Evolutionary conservation across 257 asterid species (phyloP).

Genomic region (Buddleja alternifolia): DNA sequence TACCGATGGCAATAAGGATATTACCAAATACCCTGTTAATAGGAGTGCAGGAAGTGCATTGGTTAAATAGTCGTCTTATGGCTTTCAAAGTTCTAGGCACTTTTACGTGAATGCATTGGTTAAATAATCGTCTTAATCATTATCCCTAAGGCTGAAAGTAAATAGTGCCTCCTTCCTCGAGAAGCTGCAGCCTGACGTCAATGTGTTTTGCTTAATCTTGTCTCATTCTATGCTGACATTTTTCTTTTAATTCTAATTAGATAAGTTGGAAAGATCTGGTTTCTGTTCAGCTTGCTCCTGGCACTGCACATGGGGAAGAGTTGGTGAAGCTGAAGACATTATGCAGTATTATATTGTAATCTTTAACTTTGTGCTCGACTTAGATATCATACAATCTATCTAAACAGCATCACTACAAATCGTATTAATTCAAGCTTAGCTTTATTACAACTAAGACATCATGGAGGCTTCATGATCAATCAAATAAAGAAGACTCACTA

Average conservation of each 20-base stretch:
- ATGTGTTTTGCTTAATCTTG: background rate
- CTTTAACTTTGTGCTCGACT: constrained; percentile 4
- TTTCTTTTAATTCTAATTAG: constrained; percentile 1
- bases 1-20: too few relatives aligned
- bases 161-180: too few relatives aligned
- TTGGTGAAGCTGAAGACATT: constrained; percentile 49
- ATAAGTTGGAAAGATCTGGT: constrained; percentile 9
- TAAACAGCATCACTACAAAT: background rate
- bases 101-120: too few relatives aligned
- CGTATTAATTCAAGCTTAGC: constrained; percentile 6
- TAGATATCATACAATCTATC: background rate
- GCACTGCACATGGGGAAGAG: constrained; percentile 57
- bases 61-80: too few relatives aligned
- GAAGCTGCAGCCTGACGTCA: too few relatives aligned
- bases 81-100: too few relatives aligned
- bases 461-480: background rate
- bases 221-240: background rate
- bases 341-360: constrained; percentile 35
- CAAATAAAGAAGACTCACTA: background rate
- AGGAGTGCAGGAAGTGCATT: too few relatives aligned
- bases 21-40: too few relatives aligned
- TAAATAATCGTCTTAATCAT: too few relatives aligned
- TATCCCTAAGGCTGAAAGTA: too few relatives aligned
- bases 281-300: constrained; percentile 58
- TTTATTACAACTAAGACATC: background rate